These are phyloP conservation scores for Malassezia obtusa DNA, from an alignment of 1,284 basidiomycete genomes.

Conservation along the genomic window DNA sequence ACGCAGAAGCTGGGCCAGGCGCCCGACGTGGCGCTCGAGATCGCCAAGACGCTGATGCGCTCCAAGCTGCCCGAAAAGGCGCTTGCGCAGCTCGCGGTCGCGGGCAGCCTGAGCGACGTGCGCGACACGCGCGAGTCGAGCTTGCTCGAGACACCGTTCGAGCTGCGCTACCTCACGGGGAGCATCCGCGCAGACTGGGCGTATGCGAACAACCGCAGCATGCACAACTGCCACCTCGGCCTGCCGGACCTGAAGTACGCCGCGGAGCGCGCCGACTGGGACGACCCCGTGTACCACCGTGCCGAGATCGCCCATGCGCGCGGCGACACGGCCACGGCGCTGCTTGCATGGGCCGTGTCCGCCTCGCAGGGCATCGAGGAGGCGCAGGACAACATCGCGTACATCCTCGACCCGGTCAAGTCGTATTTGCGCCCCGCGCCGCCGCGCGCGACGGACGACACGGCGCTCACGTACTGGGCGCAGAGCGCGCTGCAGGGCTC, in stretches of 20 bases:
- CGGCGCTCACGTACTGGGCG: slow-evolving; percentile 84
- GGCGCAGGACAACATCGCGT: slow-evolving; percentile 92
- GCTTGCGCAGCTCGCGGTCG: background rate
- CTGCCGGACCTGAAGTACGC: slow-evolving; percentile 54
- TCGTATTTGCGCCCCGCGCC: slow-evolving; percentile 12
- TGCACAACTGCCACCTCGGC: background rate
- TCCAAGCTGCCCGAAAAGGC: background rate
- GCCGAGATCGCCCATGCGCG: slow-evolving; percentile 40
- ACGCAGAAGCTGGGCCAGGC: background rate
- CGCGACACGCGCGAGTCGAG: background rate
- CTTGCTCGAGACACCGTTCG: background rate
- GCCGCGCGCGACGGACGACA: slow-evolving; percentile 54
- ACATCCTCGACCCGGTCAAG: slow-evolving; percentile 65
- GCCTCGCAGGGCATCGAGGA: slow-evolving; percentile 76
- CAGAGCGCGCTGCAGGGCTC: slow-evolving; percentile 87
- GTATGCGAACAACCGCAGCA: background rate
- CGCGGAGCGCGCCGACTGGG: slow-evolving; percentile 41
- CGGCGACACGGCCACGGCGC: slow-evolving; percentile 26
- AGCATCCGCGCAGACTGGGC: background rate
- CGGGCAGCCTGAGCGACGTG: background rate
- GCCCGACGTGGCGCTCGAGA: background rate
- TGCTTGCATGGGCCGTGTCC: slow-evolving; percentile 66
- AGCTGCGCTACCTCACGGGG: background rate
- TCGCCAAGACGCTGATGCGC: background rate
- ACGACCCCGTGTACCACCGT: slow-evolving; percentile 33